phyloP scores from a whole-genome alignment of 176 grass and related monocot genomes.

The Poa pratensis region DNA sequence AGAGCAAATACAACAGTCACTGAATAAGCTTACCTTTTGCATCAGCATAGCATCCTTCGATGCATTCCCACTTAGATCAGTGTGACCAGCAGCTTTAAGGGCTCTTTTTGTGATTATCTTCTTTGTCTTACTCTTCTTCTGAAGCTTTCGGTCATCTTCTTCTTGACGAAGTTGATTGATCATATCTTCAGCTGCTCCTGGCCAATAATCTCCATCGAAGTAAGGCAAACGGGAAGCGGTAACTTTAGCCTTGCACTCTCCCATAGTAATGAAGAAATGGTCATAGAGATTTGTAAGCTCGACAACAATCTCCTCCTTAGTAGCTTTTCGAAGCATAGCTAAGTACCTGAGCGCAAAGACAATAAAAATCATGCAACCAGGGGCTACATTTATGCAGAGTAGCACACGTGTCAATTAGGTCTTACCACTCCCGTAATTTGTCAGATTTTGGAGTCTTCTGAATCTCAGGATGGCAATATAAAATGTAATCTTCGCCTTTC shows the following conservation, averaged over 20 bases:
- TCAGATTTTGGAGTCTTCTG: constrained; percentile 99
- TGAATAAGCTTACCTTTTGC: constrained; percentile 68
- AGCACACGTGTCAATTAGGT: constrained; percentile 17
- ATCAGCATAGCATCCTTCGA: constrained; percentile 98
- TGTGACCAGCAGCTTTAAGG: constrained; percentile 92
- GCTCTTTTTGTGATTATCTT: constrained; percentile 93
- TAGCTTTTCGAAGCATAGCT: constrained; percentile 94
- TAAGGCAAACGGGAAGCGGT: constrained; percentile 95
- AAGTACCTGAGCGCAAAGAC: constrained; percentile 74
- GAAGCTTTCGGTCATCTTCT: constrained; percentile 83
- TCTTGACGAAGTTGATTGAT: constrained; percentile 96
- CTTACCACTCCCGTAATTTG: constrained; percentile 96
- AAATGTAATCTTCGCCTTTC: constrained; percentile 99
- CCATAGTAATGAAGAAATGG: constrained; percentile 81
- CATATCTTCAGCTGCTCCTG: constrained; percentile 99
- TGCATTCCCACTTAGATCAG: constrained; percentile 86
- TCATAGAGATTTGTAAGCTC: constrained; percentile 95
- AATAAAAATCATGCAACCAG: constrained; percentile 26
- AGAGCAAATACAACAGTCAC: constrained; percentile 22
- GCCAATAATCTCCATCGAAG: constrained; percentile 99
- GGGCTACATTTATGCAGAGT: constrained; percentile 12
- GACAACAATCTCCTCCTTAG: constrained; percentile 90
- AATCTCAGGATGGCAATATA: constrained; percentile 99
- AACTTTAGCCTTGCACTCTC: constrained; percentile 93
- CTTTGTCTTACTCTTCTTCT: constrained; percentile 97